Percentiles rank a stretch among this genome's conserved stretches.
Conservation (phyloP, 129 eudicot genomes). For the Glebionis coronaria region DNA sequence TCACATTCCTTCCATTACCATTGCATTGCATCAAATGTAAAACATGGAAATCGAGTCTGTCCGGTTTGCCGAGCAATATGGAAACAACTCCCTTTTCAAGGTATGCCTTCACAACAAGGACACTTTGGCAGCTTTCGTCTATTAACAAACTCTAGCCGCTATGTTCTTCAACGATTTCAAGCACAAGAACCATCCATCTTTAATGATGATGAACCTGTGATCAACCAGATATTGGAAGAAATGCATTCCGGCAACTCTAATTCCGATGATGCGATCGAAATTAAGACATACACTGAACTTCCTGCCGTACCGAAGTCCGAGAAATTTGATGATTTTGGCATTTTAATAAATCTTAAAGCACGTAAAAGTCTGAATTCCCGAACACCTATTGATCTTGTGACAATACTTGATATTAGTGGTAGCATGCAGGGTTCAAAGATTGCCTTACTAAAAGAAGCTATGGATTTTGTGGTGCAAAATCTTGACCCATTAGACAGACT, state of each 20-base stretch:
- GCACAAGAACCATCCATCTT: conserved; percentile 56
- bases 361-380: conserved; percentile 40
- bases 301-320: conserved; percentile 52
- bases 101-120: conserved; percentile 38
- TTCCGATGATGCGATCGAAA: conserved; percentile 40
- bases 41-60: no score
- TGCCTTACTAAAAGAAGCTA: conserved; percentile 76
- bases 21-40: no score
- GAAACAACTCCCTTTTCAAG: no score
- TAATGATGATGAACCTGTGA: conserved; percentile 63
- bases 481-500: conserved; percentile 76
- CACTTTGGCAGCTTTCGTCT: conserved; percentile 31
- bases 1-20: no score
- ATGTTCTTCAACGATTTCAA: no score
- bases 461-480: conserved; percentile 83
- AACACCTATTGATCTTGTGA: conserved; percentile 77
- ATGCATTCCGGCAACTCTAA: conserved; percentile 13
- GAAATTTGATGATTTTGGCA: conserved; percentile 41
- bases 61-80: no score
- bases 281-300: conserved; percentile 65
- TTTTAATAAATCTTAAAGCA: conserved; percentile 73
- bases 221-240: conserved; percentile 28
- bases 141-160: no score
- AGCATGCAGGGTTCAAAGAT: conserved; percentile 96
- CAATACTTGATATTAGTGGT: no score